These are phyloP conservation scores for Beta vulgaris DNA, from an alignment of 148 eudicot genomes.

Conservation along the genomic window DNA sequence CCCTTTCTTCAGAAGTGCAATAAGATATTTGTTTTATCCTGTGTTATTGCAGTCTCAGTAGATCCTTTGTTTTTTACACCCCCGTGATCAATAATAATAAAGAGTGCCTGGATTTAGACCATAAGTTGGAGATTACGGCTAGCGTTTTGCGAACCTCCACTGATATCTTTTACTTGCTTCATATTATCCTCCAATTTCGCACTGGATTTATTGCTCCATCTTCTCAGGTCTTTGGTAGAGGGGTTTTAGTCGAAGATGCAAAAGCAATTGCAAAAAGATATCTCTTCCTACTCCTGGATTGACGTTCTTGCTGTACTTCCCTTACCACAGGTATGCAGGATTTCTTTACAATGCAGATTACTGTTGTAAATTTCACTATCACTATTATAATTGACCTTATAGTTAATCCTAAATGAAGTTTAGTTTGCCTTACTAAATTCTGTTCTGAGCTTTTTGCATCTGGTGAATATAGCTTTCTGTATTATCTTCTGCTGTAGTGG, in stretches of 20 bases:
- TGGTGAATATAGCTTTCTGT: not conserved
- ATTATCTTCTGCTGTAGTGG: not conserved
- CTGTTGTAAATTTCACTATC: not conserved
- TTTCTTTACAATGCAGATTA: not conserved
- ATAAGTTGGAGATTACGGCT: conserved; percentile 53
- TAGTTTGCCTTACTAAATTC: not conserved
- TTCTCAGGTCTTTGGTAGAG: conserved; percentile 91
- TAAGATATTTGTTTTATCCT: conserved; percentile 79
- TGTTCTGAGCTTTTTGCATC: not conserved
- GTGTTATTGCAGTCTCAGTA: conserved; percentile 76
- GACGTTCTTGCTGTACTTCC: conserved; percentile 96
- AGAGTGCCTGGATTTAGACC: conserved; percentile 70
- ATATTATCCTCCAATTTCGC: conserved; percentile 78
- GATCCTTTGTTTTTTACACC: conserved; percentile 90
- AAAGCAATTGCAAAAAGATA: conserved; percentile 78
- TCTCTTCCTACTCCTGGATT: conserved; percentile 60
- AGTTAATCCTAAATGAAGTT: not conserved
- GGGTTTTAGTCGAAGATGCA: conserved; percentile 74
- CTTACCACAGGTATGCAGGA: conserved; percentile 58
- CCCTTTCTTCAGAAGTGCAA: conserved; percentile 89
- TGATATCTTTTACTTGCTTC: conserved; percentile 79
- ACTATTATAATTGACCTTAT: too few relatives aligned
- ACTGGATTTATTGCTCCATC: conserved; percentile 90
- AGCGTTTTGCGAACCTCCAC: conserved; percentile 76
- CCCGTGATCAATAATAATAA: conserved; percentile 54